Percentiles rank a stretch among this genome's conserved stretches.
These are phyloP conservation scores for Beauveria brongniartii DNA, from an alignment of 2,329 filamentous ascomycete genomes.

Conservation along the genomic window DNA sequence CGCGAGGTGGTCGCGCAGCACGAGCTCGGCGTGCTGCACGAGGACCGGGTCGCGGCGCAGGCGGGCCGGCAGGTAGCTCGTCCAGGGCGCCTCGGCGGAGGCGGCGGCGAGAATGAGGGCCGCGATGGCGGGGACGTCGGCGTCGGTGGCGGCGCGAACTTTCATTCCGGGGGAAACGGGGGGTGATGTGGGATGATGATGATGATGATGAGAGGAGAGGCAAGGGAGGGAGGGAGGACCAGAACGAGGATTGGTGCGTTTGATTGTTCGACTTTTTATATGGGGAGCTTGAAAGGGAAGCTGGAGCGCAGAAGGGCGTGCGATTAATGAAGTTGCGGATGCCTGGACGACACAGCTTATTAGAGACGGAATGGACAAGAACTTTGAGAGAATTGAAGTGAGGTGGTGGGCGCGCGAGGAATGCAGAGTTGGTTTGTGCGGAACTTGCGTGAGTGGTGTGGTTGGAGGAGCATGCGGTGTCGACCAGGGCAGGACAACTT, in stretches of 20 bases:
- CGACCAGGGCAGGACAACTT: no score
- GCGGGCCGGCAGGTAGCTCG: conserved; percentile 7
- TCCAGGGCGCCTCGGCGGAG: conserved; percentile 14
- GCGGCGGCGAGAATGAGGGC: conserved; percentile 14
- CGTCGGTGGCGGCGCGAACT: conserved; percentile 12
- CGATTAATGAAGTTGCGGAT: no score
- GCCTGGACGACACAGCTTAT: no score
- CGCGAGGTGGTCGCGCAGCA: conserved; percentile 6
- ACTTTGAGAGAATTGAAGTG: no score
- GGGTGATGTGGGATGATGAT: not conserved
- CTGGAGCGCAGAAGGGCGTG: no score
- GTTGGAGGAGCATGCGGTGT: no score
- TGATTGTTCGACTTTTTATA: no score
- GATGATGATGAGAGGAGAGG: not conserved
- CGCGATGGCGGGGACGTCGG: conserved; percentile 15
- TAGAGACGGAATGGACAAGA: no score
- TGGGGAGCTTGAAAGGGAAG: no score
- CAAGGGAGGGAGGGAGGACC: not conserved
- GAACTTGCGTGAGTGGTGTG: no score
- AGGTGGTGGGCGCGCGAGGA: no score
- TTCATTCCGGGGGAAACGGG: conserved; percentile 9
- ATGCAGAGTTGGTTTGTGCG: no score
- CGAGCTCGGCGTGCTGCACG: conserved; percentile 1
- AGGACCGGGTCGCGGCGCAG: not conserved
- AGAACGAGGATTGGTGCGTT: not conserved